phyloP scores from a whole-genome alignment of 176 grass and related monocot species.

The Oryza australiensis region DNA sequence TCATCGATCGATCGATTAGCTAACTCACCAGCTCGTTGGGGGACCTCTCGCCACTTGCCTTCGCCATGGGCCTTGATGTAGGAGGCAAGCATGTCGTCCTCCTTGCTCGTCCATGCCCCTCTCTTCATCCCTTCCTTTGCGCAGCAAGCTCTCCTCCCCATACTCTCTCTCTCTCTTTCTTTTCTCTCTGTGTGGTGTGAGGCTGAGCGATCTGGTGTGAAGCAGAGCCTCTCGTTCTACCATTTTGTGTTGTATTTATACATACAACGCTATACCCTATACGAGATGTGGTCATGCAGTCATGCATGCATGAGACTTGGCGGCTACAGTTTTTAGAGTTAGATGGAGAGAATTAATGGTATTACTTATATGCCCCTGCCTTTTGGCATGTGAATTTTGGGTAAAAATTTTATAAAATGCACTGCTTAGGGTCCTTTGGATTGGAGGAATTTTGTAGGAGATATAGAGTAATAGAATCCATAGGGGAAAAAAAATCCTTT shows the following conservation, averaged over 20 bases:
- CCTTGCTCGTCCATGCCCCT: conserved; percentile 71
- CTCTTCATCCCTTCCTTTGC: conserved; percentile 72
- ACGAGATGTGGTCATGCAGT: too few species aligned
- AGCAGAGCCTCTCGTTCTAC: background rate
- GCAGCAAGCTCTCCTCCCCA: conserved; percentile 77
- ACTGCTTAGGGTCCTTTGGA: too few species aligned
- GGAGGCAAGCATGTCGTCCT: conserved; percentile 58
- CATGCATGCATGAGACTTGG: background rate
- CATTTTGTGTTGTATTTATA: conserved; percentile 18
- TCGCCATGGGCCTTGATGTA: conserved; percentile 74
- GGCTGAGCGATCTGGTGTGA: too few species aligned
- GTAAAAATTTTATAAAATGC: too few species aligned
- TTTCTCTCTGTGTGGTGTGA: background rate
- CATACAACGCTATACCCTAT: background rate
- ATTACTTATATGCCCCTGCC: background rate
- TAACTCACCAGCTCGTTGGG: conserved; percentile 56
- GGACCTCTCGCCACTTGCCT: conserved; percentile 73
- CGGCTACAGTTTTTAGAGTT: background rate
- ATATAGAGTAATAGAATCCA: too few species aligned
- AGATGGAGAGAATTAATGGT: background rate
- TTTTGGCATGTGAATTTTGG: too few species aligned
- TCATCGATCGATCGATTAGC: background rate
- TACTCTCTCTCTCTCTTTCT: conserved; percentile 2
- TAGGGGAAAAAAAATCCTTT: too few species aligned
- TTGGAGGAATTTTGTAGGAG: too few species aligned